phyloP scores from a whole-genome alignment of 2,329 filamentous ascomycete species.

The Colletotrichum tabaci region DNA sequence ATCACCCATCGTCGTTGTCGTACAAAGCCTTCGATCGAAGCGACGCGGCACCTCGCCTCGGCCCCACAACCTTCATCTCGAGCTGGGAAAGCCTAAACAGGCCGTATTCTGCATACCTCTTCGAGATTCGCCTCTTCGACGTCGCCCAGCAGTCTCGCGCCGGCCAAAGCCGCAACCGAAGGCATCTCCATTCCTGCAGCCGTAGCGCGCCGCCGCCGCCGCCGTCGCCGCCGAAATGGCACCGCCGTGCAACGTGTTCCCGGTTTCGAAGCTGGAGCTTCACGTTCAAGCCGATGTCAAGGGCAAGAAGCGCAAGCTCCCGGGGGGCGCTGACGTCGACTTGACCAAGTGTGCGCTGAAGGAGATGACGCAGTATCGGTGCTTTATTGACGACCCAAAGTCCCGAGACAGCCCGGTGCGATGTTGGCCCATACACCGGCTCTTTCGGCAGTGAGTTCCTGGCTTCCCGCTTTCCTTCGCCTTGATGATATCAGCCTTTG shows the following conservation, averaged over 20 bases:
- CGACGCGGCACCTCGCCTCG: neutral
- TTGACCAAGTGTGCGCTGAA: conserved; percentile 70
- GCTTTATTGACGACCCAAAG: conserved; percentile 66
- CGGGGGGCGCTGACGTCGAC: conserved; percentile 59
- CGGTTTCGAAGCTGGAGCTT: conserved; percentile 64
- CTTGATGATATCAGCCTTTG: neutral
- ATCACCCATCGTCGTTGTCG: conserved; percentile 8
- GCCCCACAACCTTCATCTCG: neutral
- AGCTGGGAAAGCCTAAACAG: neutral
- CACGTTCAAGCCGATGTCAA: conserved; percentile 64
- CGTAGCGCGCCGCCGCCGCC: neutral
- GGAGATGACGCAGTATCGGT: conserved; percentile 74
- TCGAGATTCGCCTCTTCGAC: conserved; percentile 72
- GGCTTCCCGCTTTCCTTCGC: neutral
- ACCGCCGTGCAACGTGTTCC: conserved; percentile 70
- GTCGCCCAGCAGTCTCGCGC: conserved; percentile 67
- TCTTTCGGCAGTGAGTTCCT: conserved; percentile 71
- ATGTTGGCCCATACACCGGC: conserved; percentile 71
- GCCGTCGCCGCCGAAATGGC: conserved; percentile 60
- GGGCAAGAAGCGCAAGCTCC: conserved; percentile 68
- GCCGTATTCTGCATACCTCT: conserved; percentile 62
- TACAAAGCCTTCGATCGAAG: conserved; percentile 3
- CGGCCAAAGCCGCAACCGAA: conserved; percentile 59
- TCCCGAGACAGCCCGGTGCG: conserved; percentile 62
- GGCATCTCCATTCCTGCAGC: conserved; percentile 48